Percentiles rank a stretch among this genome's conserved stretches.
These are phyloP conservation scores for Gastrodia elata DNA, from an alignment of 106 monocot genomes.

Conservation along the genomic window DNA sequence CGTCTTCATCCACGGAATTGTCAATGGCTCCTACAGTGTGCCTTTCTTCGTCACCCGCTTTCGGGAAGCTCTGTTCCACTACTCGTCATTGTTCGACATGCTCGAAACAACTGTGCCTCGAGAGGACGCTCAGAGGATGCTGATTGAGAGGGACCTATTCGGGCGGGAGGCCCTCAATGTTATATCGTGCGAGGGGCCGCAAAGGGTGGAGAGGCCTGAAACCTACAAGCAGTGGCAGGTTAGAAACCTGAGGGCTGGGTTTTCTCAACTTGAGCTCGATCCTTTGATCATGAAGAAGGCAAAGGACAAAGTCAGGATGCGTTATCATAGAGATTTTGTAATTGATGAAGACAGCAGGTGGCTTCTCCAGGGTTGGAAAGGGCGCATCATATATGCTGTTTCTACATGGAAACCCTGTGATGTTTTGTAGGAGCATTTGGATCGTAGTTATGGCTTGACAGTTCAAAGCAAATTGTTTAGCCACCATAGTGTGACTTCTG, in stretches of 20 bases:
- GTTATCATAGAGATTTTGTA: constrained; percentile 72
- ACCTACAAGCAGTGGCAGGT: constrained; percentile 91
- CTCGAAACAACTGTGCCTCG: constrained; percentile 58
- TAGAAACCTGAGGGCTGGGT: constrained; percentile 70
- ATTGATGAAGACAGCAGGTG: constrained; percentile 62
- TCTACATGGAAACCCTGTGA: constrained; percentile 68
- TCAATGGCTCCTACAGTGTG: constrained; percentile 67
- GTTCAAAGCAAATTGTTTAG: not conserved
- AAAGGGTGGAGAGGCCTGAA: constrained; percentile 82
- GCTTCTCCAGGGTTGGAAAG: constrained; percentile 93
- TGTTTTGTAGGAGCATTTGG: not conserved
- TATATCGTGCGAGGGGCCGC: constrained; percentile 74
- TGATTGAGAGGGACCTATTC: constrained; percentile 67
- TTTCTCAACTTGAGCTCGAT: constrained; percentile 43
- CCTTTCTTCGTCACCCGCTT: constrained; percentile 91
- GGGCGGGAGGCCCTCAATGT: constrained; percentile 60
- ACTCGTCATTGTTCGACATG: constrained; percentile 79
- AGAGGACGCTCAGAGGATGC: constrained; percentile 51
- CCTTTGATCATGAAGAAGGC: constrained; percentile 37
- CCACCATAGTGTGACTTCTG: not conserved
- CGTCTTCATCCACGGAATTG: constrained; percentile 63
- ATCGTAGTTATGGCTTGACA: not conserved
- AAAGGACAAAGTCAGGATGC: constrained; percentile 29
- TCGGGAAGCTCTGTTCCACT: constrained; percentile 70
- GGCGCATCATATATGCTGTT: constrained; percentile 49